A percentile compares a stretch with the other conserved stretches of the same genome.
Conservation (phyloP, 352 stramenopile genomes). For the Aphanomyces invadans region DNA sequence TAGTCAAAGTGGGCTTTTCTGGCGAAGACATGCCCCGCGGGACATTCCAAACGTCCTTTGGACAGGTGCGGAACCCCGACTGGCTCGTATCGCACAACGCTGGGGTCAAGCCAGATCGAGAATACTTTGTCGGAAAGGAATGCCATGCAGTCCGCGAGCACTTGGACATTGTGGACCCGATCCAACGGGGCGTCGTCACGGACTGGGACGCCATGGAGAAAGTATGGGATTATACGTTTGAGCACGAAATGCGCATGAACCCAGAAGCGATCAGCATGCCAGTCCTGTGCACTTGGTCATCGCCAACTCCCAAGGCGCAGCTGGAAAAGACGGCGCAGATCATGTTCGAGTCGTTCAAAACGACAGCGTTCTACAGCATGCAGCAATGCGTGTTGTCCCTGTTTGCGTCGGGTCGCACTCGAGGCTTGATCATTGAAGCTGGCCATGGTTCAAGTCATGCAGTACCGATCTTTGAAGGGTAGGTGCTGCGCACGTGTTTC, state of each 20-base stretch:
- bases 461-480: slow-evolving; percentile 82
- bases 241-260: slow-evolving; percentile 66
- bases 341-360: slow-evolving; percentile 80
- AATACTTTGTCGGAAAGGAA: slow-evolving; percentile 57
- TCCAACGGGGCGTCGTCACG: slow-evolving; percentile 67
- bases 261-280: slow-evolving; percentile 62
- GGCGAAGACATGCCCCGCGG: slow-evolving; percentile 76
- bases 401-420: slow-evolving; percentile 78
- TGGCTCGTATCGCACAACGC: slow-evolving; percentile 59
- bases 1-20: slow-evolving; percentile 73
- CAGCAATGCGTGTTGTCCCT: slow-evolving; percentile 77
- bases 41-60: slow-evolving; percentile 59
- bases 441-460: slow-evolving; percentile 78
- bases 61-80: slow-evolving; percentile 71
- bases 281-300: slow-evolving; percentile 59
- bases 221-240: slow-evolving; percentile 80
- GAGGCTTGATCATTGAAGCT: slow-evolving; percentile 79
- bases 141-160: slow-evolving; percentile 62
- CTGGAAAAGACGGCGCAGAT: slow-evolving; percentile 75
- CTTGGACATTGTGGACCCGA: slow-evolving; percentile 59
- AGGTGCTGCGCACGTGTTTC: slow-evolving; percentile 31
- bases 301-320: slow-evolving; percentile 49
- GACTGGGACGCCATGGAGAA: slow-evolving; percentile 83
- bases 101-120: slow-evolving; percentile 55
- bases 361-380: slow-evolving; percentile 79